Percentiles rank a stretch among this genome's conserved stretches.
Conservation (phyloP, 257 asterid species). For the Echium plantagineum region DNA sequence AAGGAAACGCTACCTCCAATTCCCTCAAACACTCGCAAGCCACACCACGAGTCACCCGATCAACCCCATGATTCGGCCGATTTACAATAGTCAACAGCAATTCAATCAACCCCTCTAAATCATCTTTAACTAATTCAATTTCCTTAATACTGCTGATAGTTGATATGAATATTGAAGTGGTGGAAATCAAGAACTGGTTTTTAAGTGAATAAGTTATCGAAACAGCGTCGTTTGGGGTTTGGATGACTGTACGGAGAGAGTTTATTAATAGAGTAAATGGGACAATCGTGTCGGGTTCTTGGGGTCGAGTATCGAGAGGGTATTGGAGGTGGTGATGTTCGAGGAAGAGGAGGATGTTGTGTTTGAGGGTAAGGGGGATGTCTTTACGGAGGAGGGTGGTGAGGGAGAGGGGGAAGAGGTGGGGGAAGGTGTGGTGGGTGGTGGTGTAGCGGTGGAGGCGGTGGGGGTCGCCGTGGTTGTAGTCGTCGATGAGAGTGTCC, state of each 20-base stretch:
- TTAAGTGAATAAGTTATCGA: slow-evolving; percentile 21
- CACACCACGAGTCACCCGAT: slow-evolving; percentile 67
- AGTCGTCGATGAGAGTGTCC: slow-evolving; percentile 78
- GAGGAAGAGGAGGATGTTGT: slow-evolving; percentile 59
- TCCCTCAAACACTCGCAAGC: slow-evolving; percentile 92
- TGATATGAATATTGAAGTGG: slow-evolving; percentile 49
- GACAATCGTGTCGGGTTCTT: no score
- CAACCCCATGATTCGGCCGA: slow-evolving; percentile 81
- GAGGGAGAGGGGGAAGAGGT: slow-evolving; percentile 49
- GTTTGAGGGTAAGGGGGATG: slow-evolving; percentile 49
- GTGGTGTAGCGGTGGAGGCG: slow-evolving; percentile 36
- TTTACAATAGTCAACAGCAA: slow-evolving; percentile 65
- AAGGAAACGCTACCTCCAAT: slow-evolving; percentile 70
- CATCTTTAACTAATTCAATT: slow-evolving; percentile 10
- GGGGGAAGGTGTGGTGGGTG: slow-evolving; percentile 19
- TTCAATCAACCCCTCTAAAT: slow-evolving; percentile 47
- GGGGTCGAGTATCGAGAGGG: no score
- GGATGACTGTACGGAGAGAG: no score
- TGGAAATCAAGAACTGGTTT: slow-evolving; percentile 66
- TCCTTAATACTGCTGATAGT: neutral
- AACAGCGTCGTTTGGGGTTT: slow-evolving; percentile 13
- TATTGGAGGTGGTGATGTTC: slow-evolving; percentile 29
- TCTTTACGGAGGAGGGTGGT: slow-evolving; percentile 63
- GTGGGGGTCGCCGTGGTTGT: slow-evolving; percentile 46
- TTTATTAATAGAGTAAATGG: no score